Base-by-base conservation (phyloP, 805 yeast genomes). In the Cyberlindnera saturnus region DNA sequence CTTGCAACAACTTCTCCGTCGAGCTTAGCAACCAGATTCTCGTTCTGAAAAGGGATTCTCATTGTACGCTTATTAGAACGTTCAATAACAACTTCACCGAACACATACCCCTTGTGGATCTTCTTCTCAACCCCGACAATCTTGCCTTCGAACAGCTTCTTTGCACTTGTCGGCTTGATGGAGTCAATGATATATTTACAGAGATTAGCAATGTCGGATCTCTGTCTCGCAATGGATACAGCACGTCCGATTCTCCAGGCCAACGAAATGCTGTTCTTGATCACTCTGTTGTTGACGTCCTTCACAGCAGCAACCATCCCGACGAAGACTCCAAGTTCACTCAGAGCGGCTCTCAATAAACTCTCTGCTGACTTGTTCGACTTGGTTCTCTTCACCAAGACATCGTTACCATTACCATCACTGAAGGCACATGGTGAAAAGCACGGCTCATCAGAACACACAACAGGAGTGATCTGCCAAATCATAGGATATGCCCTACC, bases 221-320 rank as follows among this genome's bases (percentile, higher is more conserved):
- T 59, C 38, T 64, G 66, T 36, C 63, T 58, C 1, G 75, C 69
- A 17, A 65, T 52, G 28, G 51, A 48, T 5, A 71, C 69, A 3
- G 74, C 75, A 40, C 69, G 61, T 4, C 77, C 77, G 38, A 72
- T 65, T 54, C 75, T 62, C 77, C 77, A 73, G 3, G 75, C 69
- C 17, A 63, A 49, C 1, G 75, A 71, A 11, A 69, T 34, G 16
- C 71, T 56, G 44, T 63, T 60, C 34, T 50, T 56, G 19, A 70
- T 63, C 6, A 65, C 63, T 46, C 65, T 44, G 8, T 59, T 48
- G 1, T 55, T 51, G 15, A 56, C 44, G 20, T 54, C 56, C 61
- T 67, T 62, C 5, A 64, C 55, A 18, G 62, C 54, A 23, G 62
- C 60, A 15, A 62, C 66, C 38, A 62, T 56, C 15, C 68, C 73